Conservation (phyloP, 257 asterid species). For the Salvia rosmarinus region DNA sequence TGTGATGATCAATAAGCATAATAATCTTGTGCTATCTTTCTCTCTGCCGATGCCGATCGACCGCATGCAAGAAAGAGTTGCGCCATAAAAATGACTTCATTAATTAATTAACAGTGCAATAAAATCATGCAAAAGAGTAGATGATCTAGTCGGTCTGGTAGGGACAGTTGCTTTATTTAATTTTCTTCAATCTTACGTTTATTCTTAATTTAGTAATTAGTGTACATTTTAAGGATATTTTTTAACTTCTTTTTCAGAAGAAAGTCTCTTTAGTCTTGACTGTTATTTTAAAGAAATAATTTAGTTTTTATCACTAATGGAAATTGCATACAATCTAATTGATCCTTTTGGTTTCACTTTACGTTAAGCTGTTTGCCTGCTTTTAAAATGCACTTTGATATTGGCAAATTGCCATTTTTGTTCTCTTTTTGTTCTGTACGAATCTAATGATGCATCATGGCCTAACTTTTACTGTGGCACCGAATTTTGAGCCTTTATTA, state of each 20-base stretch:
- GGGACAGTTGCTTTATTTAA: background rate
- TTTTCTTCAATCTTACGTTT: background rate
- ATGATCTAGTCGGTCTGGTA: background rate
- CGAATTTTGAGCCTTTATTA: background rate
- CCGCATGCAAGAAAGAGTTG: too few relatives aligned
- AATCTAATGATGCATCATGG: slow-evolving; percentile 24
- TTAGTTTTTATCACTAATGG: background rate
- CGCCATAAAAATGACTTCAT: background rate
- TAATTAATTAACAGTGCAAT: background rate
- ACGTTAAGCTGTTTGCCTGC: slow-evolving; percentile 10
- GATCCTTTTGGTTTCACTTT: slow-evolving; percentile 1
- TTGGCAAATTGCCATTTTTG: background rate
- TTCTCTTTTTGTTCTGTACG: background rate
- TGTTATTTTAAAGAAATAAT: background rate
- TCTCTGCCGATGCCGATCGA: background rate
- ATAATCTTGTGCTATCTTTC: background rate
- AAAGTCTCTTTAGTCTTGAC: background rate
- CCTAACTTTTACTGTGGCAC: slow-evolving; percentile 29
- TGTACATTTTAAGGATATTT: background rate
- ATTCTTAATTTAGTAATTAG: background rate
- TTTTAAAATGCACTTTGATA: background rate
- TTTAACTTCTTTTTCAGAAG: background rate
- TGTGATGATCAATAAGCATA: slow-evolving; percentile 10
- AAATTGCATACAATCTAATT: slow-evolving; percentile 4
- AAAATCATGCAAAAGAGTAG: background rate